phyloP scores from a whole-genome alignment of 2,329 filamentous ascomycete genomes.

The Pseudocercospora fuligena region DNA sequence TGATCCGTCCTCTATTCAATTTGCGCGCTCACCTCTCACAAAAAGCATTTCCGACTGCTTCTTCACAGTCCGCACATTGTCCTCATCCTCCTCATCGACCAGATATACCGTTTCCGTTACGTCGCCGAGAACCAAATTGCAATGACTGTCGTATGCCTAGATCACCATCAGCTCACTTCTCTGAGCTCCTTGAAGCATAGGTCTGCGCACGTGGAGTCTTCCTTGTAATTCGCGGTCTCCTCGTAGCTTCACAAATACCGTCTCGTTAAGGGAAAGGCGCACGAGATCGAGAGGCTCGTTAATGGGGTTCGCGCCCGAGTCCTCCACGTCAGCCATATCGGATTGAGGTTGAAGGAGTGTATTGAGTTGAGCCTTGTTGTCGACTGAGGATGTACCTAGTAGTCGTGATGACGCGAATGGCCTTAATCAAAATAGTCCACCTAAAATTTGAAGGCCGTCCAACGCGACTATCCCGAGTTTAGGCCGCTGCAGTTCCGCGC shows the following conservation, averaged over 20 bases:
- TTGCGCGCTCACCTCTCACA: constrained; percentile 75
- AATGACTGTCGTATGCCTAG: constrained; percentile 97
- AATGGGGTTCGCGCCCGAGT: constrained; percentile 62
- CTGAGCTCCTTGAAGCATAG: neutral
- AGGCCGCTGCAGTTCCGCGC: neutral
- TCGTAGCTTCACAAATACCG: constrained; percentile 95
- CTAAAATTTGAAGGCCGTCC: neutral
- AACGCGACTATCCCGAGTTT: neutral
- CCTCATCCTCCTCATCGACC: constrained; percentile 81
- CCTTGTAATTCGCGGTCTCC: constrained; percentile 96
- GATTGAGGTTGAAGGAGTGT: too few species aligned
- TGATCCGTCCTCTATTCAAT: neutral
- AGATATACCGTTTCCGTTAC: constrained; percentile 97
- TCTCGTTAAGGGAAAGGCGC: constrained; percentile 89
- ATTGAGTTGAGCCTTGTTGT: neutral
- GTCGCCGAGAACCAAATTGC: constrained; percentile 93
- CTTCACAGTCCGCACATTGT: constrained; percentile 84
- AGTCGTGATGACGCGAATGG: constrained; percentile 1
- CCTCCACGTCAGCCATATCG: constrained; percentile 80
- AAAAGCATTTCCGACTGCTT: constrained; percentile 99
- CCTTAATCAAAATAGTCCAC: neutral
- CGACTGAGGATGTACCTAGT: neutral
- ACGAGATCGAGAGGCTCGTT: constrained; percentile 96
- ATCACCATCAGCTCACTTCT: constrained; percentile 19
- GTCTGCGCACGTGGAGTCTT: constrained; percentile 77